Conservation (phyloP, 257 asterid species). For the Solanum raphanifolium region DNA sequence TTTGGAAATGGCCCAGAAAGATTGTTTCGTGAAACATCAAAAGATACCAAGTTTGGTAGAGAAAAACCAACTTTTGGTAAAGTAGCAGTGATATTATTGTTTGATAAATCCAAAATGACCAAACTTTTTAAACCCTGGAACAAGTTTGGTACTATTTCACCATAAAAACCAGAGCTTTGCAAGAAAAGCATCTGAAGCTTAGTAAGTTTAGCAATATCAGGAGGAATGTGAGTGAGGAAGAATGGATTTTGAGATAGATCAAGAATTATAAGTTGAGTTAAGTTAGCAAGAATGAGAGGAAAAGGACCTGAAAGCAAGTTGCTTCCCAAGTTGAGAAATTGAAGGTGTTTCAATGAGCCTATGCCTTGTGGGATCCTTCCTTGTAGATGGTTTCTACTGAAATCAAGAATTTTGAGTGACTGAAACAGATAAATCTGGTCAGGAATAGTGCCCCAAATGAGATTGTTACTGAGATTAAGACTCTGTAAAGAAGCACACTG, state of each 20-base stretch:
- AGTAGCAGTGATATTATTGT: conserved; percentile 55
- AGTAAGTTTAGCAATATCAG: conserved; percentile 32
- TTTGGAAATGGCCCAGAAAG: conserved; percentile 57
- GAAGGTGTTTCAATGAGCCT: conserved; percentile 43
- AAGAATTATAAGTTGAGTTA: conserved; percentile 54
- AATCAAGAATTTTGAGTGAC: conserved; percentile 44
- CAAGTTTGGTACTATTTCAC: conserved; percentile 36
- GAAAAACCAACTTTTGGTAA: conserved; percentile 33
- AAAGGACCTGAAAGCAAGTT: conserved; percentile 67
- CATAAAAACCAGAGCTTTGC: conserved; percentile 65
- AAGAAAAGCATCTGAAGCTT: conserved; percentile 53
- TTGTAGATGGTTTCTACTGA: conserved; percentile 64
- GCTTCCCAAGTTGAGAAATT: conserved; percentile 52
- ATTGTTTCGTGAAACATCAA: conserved; percentile 76
- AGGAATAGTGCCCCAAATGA: conserved; percentile 84
- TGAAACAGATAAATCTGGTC: conserved; percentile 56
- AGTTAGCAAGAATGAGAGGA: conserved; percentile 50
- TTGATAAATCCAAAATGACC: conserved; percentile 50
- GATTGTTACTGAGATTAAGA: conserved; percentile 60
- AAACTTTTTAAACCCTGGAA: conserved; percentile 50
- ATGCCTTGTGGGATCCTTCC: conserved; percentile 66
- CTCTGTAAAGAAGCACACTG: conserved; percentile 43
- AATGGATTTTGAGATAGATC: conserved; percentile 73
- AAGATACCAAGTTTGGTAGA: conserved; percentile 56
- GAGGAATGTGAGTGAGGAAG: conserved; percentile 62